These are phyloP conservation scores for Paspalum notatum DNA, from an alignment of 176 grass and related monocot genomes.

Conservation along the genomic window DNA sequence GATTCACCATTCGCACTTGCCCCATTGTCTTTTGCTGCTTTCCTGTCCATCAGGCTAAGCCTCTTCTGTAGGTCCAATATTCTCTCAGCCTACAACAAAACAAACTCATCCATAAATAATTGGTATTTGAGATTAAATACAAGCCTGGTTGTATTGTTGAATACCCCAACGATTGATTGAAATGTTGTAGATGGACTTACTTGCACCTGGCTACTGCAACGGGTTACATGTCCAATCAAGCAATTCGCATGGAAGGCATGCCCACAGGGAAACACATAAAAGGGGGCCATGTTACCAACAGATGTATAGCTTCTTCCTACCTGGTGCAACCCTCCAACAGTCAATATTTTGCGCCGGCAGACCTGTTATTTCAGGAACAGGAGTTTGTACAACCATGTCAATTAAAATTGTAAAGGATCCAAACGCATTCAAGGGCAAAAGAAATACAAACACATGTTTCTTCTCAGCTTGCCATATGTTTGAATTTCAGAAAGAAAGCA, in stretches of 20 bases:
- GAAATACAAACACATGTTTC: background rate
- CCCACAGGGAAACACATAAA: constrained; percentile 96
- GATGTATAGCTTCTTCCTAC: constrained; percentile 76
- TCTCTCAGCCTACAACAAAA: constrained; percentile 68
- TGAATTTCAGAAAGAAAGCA: background rate
- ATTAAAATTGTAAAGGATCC: constrained; percentile 10
- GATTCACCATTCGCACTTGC: constrained; percentile 56
- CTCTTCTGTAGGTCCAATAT: constrained; percentile 92
- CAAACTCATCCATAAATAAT: constrained; percentile 3
- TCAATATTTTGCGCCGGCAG: constrained; percentile 92
- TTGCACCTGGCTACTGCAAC: constrained; percentile 64
- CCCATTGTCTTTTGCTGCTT: constrained; percentile 54
- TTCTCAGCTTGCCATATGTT: background rate
- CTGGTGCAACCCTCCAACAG: constrained; percentile 67
- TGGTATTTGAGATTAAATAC: background rate
- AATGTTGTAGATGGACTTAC: constrained; percentile 49
- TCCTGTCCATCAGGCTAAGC: constrained; percentile 77
- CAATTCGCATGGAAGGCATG: constrained; percentile 91
- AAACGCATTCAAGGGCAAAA: constrained; percentile 4
- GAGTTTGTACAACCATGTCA: constrained; percentile 22
- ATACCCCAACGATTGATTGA: background rate
- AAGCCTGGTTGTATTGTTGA: constrained; percentile 1
- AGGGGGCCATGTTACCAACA: constrained; percentile 78
- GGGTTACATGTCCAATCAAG: constrained; percentile 88
- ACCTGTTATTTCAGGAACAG: constrained; percentile 45